phyloP scores from a whole-genome alignment of 352 stramenopile genomes.

The Globisporangium acanthophoron region DNA sequence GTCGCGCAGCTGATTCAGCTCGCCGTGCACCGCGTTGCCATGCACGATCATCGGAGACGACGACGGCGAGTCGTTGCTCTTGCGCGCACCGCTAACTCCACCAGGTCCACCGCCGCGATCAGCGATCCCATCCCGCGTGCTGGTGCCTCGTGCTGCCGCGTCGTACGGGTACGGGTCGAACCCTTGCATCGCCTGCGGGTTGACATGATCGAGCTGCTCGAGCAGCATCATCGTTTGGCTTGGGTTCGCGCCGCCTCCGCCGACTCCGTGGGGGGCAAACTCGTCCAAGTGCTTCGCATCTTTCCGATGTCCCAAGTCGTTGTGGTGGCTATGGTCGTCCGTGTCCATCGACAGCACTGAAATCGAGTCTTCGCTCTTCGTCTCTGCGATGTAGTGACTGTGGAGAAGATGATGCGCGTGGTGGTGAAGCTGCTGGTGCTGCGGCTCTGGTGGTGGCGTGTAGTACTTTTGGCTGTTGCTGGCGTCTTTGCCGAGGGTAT shows the following conservation, averaged over 20 bases:
- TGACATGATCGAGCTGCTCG: constrained; percentile 82
- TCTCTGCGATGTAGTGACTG: constrained; percentile 11
- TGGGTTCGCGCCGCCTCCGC: constrained; percentile 18
- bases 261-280: not conserved
- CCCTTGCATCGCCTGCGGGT: constrained; percentile 82
- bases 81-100: constrained; percentile 13
- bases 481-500: not conserved
- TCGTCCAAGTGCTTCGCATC: constrained; percentile 14
- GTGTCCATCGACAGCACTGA: constrained; percentile 16
- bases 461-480: constrained; percentile 6
- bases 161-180: constrained; percentile 86
- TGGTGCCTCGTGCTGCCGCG: constrained; percentile 21
- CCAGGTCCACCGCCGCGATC: not conserved
- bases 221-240: constrained; percentile 77
- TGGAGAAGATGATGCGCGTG: constrained; percentile 1
- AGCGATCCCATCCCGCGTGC: not conserved
- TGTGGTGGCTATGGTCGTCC: constrained; percentile 17
- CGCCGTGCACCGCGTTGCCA: constrained; percentile 69
- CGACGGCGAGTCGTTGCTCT: constrained; percentile 23
- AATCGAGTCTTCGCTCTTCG: constrained; percentile 14
- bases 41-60: constrained; percentile 69
- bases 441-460: not conserved
- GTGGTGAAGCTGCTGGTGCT: constrained; percentile 2
- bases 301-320: constrained; percentile 8
- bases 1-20: constrained; percentile 66